Evolutionary conservation across 2,329 filamentous ascomycete species (phyloP).

Genomic region (Pestalotiopsis fici): DNA sequence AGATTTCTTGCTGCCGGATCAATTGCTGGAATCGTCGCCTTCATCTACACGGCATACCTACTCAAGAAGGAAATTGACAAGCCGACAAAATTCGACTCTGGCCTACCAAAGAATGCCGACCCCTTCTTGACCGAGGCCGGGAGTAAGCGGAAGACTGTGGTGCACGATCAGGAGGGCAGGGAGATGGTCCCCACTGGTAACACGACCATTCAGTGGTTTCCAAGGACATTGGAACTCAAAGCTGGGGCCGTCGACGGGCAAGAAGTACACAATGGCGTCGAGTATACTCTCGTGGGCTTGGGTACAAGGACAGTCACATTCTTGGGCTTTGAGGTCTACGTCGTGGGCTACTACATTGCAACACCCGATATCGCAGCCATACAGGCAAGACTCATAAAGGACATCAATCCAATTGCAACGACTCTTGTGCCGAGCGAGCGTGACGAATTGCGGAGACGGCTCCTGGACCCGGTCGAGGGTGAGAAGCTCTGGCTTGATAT

Average conservation of each 20-base stretch:
- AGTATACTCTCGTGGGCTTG: slow-evolving; percentile 87
- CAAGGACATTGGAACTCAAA: slow-evolving; percentile 66
- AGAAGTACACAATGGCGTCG: slow-evolving; percentile 44
- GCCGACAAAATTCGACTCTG: slow-evolving; percentile 49
- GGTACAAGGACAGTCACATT: slow-evolving; percentile 91
- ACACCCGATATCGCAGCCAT: slow-evolving; percentile 80
- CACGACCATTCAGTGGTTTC: slow-evolving; percentile 77
- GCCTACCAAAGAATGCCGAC: slow-evolving; percentile 37
- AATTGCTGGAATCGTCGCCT: slow-evolving; percentile 49
- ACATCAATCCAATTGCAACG: slow-evolving; percentile 76
- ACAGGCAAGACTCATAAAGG: slow-evolving; percentile 74
- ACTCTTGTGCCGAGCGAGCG: slow-evolving; percentile 84
- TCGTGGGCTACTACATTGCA: slow-evolving; percentile 89
- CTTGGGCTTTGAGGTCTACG: slow-evolving; percentile 87
- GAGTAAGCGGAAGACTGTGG: slow-evolving; percentile 56
- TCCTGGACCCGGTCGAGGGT: slow-evolving; percentile 70
- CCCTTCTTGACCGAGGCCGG: slow-evolving; percentile 50
- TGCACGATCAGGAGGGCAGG: slow-evolving; percentile 67
- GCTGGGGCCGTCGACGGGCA: slow-evolving; percentile 26
- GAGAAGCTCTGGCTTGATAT: slow-evolving; percentile 75
- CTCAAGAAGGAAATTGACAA: slow-evolving; percentile 33
- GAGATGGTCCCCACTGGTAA: slow-evolving; percentile 83
- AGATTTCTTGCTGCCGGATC: slow-evolving; percentile 54
- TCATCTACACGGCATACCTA: slow-evolving; percentile 48
- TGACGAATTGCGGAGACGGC: slow-evolving; percentile 65